phyloP scores from a whole-genome alignment of 352 stramenopile genomes.

The Pilasporangium apinafurcum region DNA sequence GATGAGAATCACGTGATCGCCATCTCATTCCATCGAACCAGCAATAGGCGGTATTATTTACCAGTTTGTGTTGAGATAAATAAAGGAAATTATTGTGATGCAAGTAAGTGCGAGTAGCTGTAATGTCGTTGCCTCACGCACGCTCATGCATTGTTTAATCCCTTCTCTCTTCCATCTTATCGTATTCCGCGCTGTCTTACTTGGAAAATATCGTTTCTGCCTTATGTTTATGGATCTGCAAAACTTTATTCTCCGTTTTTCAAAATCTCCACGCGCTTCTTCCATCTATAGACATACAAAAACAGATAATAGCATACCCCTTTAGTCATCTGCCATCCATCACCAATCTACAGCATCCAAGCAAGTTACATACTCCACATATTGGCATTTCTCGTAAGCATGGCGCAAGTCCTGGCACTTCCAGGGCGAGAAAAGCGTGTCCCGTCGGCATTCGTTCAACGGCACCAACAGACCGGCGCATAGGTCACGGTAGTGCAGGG shows the following conservation, averaged over 20 bases:
- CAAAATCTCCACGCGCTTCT: conserved; percentile 77
- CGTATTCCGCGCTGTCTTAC: no score
- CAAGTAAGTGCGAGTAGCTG: no score
- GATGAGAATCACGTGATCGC: no score
- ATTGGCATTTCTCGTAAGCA: conserved; percentile 98
- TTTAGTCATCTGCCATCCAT: background rate
- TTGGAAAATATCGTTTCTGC: no score
- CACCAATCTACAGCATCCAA: background rate
- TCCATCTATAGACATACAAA: conserved; percentile 38
- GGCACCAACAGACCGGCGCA: conserved; percentile 94
- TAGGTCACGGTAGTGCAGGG: conserved; percentile 93
- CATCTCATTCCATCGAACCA: no score
- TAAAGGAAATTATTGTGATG: no score
- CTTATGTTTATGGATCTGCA: no score
- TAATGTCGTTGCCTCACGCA: no score
- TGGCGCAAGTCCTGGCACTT: conserved; percentile 96
- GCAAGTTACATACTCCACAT: conserved; percentile 70
- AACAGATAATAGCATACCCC: background rate
- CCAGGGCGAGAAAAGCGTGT: conserved; percentile 92
- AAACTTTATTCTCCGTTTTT: conserved; percentile 74
- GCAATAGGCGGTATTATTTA: no score
- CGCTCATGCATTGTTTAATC: no score
- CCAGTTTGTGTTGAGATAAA: no score
- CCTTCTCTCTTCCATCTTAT: no score
- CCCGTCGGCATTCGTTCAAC: conserved; percentile 93